Conservation (phyloP, 1,284 basidiomycete genomes). For the Trichosporon inkin region DNA sequence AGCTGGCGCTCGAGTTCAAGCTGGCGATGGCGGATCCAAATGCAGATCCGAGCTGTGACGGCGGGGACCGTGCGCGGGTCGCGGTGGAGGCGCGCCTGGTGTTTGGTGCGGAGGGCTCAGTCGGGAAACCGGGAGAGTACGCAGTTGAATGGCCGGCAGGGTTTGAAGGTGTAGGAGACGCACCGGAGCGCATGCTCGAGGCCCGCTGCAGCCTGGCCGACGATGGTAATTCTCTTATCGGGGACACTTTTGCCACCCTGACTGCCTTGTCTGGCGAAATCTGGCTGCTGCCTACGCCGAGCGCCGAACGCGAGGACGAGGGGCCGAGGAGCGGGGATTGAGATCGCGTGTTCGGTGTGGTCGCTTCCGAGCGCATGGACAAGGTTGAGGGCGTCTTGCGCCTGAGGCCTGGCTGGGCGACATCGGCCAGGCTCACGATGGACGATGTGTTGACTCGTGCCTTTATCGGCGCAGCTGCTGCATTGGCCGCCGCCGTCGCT, state of each 20-base stretch:
- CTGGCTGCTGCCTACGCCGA: constrained; percentile 1
- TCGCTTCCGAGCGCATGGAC: background rate
- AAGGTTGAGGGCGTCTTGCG: constrained; percentile 10
- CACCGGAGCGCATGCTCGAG: background rate
- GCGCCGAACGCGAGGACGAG: constrained; percentile 12
- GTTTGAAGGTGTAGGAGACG: too few species aligned
- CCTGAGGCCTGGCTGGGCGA: background rate
- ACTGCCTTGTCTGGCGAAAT: constrained; percentile 2
- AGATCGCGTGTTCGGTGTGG: background rate
- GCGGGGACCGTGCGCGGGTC: constrained; percentile 5
- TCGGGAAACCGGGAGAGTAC: too few species aligned
- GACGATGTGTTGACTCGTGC: constrained; percentile 26
- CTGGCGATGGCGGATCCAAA: constrained; percentile 3
- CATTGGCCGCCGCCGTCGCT: constrained; percentile 6
- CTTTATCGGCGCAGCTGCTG: constrained; percentile 11
- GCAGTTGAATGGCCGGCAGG: too few species aligned
- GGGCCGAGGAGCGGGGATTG: constrained; percentile 10
- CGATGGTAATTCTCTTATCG: background rate
- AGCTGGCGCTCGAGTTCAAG: background rate
- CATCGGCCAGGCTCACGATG: constrained; percentile 14
- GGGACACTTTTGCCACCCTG: background rate
- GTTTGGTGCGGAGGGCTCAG: background rate
- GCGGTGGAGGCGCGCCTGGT: background rate
- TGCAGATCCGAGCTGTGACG: background rate
- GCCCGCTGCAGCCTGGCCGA: constrained; percentile 1